Evolutionary conservation across 176 grass and related monocot genomes (phyloP).

Genomic region (Lolium multiflorum): DNA sequence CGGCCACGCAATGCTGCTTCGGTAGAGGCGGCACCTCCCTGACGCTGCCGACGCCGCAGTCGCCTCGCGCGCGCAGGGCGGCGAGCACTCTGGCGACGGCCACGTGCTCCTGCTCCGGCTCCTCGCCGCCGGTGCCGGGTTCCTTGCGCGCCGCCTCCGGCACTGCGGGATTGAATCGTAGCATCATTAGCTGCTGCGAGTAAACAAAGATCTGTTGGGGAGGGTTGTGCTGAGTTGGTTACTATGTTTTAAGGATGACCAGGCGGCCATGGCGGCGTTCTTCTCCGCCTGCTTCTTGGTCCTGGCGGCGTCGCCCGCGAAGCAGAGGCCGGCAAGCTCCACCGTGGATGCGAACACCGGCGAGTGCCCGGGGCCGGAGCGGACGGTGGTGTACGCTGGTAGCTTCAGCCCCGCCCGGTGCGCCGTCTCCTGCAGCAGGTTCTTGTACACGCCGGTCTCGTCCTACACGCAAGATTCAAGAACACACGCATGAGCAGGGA

Average conservation of each 20-base stretch:
- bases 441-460: conserved; percentile 98
- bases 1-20: conserved; percentile 36
- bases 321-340: conserved; percentile 78
- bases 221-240: background rate
- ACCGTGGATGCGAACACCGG: conserved; percentile 79
- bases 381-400: conserved; percentile 83
- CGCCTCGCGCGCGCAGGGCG: conserved; percentile 53
- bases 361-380: conserved; percentile 78
- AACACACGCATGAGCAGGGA: background rate
- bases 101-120: conserved; percentile 80
- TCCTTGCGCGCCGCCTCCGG: conserved; percentile 73
- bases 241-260: conserved; percentile 86
- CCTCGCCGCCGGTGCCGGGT: conserved; percentile 22
- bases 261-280: conserved; percentile 89
- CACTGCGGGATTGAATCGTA: conserved; percentile 39
- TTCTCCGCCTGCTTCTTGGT: conserved; percentile 99
- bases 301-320: conserved; percentile 71
- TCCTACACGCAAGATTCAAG: conserved; percentile 51
- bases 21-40: background rate
- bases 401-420: conserved; percentile 83
- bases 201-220: background rate
- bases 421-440: conserved; percentile 90
- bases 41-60: background rate
- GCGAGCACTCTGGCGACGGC: conserved; percentile 65
- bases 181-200: background rate